These are phyloP conservation scores for Vicia faba DNA, from an alignment of 306 rosid species.

Conservation along the genomic window DNA sequence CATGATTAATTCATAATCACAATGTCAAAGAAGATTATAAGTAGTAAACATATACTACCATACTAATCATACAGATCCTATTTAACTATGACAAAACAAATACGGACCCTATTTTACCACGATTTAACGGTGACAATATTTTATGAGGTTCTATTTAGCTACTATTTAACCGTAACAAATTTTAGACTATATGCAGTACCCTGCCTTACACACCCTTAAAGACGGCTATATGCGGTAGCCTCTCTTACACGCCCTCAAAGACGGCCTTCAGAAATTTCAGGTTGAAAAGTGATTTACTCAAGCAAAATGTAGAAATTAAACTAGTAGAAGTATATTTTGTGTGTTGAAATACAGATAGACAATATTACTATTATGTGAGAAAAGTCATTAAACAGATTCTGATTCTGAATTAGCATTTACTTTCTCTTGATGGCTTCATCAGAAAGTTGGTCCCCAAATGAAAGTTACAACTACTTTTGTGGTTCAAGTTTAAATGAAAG, in stretches of 20 bases:
- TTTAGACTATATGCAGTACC: too few species aligned
- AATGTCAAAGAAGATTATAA: background rate
- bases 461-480: background rate
- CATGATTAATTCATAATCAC: conserved; percentile 27
- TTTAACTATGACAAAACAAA: too few species aligned
- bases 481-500: background rate
- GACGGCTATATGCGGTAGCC: too few species aligned
- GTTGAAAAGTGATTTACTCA: background rate
- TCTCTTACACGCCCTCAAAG: too few species aligned
- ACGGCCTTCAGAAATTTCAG: too few species aligned
- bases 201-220: too few species aligned
- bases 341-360: background rate
- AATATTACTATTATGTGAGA: background rate
- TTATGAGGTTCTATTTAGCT: too few species aligned
- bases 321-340: background rate
- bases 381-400: conserved; percentile 11
- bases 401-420: conserved; percentile 14
- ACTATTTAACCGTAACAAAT: too few species aligned
- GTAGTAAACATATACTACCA: background rate
- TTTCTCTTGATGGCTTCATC: background rate
- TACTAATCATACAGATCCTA: background rate
- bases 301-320: conserved; percentile 1
- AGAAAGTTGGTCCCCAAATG: background rate
- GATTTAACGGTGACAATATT: too few species aligned
- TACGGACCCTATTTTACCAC: too few species aligned